These are phyloP conservation scores for Penicillium nordicum DNA, from an alignment of 2,329 filamentous ascomycete genomes.

Conservation along the genomic window DNA sequence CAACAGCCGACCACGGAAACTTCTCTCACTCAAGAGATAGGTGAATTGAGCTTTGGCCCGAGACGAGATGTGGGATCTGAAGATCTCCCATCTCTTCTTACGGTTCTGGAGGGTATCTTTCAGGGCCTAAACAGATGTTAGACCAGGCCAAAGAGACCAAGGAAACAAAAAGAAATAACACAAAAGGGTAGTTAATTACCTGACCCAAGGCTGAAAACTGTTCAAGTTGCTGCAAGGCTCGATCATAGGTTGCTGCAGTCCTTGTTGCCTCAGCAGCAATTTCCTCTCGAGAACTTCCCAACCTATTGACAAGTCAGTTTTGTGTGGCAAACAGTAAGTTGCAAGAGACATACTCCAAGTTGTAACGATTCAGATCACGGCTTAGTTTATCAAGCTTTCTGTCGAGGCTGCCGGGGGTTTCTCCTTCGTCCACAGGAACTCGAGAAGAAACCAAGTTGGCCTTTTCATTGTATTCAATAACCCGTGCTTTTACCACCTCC, in stretches of 20 bases:
- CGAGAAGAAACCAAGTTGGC: slow-evolving; percentile 57
- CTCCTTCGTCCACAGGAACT: slow-evolving; percentile 61
- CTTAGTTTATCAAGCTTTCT: slow-evolving; percentile 51
- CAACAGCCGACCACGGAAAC: slow-evolving; percentile 76
- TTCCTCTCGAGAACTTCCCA: slow-evolving; percentile 64
- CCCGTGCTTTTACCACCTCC: slow-evolving; percentile 46
- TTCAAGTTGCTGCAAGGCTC: slow-evolving; percentile 37
- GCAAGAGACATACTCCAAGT: slow-evolving; percentile 43
- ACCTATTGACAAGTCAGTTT: slow-evolving; percentile 35
- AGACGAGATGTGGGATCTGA: slow-evolving; percentile 81
- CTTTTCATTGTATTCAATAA: slow-evolving; percentile 54
- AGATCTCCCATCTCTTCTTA: slow-evolving; percentile 71
- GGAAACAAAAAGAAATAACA: neutral
- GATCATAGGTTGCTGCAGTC: slow-evolving; percentile 36
- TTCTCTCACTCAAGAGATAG: slow-evolving; percentile 82
- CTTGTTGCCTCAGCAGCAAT: slow-evolving; percentile 52
- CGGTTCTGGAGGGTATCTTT: slow-evolving; percentile 65
- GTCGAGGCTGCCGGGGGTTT: slow-evolving; percentile 56
- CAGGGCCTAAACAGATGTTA: slow-evolving; percentile 41
- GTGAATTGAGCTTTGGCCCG: slow-evolving; percentile 81
- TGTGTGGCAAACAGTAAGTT: neutral
- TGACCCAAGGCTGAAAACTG: slow-evolving; percentile 38
- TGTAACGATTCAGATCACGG: slow-evolving; percentile 57
- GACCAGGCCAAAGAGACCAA: slow-evolving; percentile 14
- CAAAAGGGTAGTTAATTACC: slow-evolving; percentile 28